Conservation (phyloP, 768 basidiomycete genomes). For the Brasilioporus rufonigricans region DNA sequence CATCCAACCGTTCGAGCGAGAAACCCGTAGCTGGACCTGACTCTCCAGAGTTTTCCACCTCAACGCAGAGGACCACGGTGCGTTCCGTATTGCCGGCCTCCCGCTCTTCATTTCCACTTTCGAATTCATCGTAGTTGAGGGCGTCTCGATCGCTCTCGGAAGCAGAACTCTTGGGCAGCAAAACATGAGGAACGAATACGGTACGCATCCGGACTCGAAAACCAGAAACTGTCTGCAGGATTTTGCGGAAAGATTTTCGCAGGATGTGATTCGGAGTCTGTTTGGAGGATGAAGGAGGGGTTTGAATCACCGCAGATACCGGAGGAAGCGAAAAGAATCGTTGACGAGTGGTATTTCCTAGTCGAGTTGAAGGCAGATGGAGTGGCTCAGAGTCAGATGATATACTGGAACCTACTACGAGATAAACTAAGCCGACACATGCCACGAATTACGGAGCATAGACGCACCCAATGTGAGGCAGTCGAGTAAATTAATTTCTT, state of each 20-base stretch:
- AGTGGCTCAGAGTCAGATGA: conserved; percentile 35
- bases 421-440: neutral
- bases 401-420: conserved; percentile 45
- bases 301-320: conserved; percentile 39
- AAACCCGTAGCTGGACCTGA: conserved; percentile 61
- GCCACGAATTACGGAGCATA: neutral
- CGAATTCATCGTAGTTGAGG: conserved; percentile 34
- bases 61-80: conserved; percentile 87
- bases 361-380: conserved; percentile 63
- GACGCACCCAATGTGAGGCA: conserved; percentile 62
- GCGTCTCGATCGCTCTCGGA: conserved; percentile 32
- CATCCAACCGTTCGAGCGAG: conserved; percentile 70
- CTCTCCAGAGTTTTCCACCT: conserved; percentile 81
- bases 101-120: conserved; percentile 45
- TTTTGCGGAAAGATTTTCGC: conserved; percentile 83
- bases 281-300: conserved; percentile 47
- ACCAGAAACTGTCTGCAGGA: conserved; percentile 74
- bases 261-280: conserved; percentile 62
- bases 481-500: conserved; percentile 67
- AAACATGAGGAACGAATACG: conserved; percentile 83
- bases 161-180: conserved; percentile 46
- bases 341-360: conserved; percentile 66
- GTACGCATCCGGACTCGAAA: conserved; percentile 94
- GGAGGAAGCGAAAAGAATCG: conserved; percentile 64
- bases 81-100: conserved; percentile 77